phyloP scores from a whole-genome alignment of 139 green algal genomes.

The Eudorina sp. region DNA sequence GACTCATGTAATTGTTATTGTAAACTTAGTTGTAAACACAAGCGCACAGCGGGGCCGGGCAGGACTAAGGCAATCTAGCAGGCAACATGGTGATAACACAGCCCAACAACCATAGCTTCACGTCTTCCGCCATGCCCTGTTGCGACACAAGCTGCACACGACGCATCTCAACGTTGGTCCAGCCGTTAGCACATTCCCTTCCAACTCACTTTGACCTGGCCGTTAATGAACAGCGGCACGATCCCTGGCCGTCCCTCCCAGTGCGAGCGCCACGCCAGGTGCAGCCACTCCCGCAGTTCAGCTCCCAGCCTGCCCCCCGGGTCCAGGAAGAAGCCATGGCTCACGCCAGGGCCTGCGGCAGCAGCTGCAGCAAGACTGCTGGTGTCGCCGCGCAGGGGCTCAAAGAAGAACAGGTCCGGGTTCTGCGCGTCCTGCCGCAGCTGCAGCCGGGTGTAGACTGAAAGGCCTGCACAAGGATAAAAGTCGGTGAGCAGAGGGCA shows the following conservation, averaged over 20 bases:
- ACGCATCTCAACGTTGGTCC: no score
- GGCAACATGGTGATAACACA: no score
- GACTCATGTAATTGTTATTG: no score
- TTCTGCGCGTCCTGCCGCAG: neutral
- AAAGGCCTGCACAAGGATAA: slow-evolving; percentile 28
- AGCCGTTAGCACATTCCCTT: no score
- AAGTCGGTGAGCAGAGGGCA: no score
- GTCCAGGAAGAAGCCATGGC: slow-evolving; percentile 33
- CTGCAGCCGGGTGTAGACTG: slow-evolving; percentile 22
- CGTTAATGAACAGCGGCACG: slow-evolving; percentile 31
- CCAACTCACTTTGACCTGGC: neutral
- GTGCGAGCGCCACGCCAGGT: neutral
- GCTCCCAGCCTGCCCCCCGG: neutral
- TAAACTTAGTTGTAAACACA: no score
- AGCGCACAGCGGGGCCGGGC: no score
- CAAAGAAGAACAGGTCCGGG: slow-evolving; percentile 23
- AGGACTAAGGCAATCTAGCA: no score
- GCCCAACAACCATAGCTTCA: neutral
- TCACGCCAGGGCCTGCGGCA: neutral
- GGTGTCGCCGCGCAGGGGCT: neutral
- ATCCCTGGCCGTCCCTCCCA: neutral
- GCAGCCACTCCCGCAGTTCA: slow-evolving; percentile 4
- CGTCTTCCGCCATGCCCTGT: neutral
- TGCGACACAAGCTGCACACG: neutral
- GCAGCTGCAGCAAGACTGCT: neutral